Evolutionary conservation across 805 yeast species (phyloP).

Genomic region (Deakozyma indianensis): DNA sequence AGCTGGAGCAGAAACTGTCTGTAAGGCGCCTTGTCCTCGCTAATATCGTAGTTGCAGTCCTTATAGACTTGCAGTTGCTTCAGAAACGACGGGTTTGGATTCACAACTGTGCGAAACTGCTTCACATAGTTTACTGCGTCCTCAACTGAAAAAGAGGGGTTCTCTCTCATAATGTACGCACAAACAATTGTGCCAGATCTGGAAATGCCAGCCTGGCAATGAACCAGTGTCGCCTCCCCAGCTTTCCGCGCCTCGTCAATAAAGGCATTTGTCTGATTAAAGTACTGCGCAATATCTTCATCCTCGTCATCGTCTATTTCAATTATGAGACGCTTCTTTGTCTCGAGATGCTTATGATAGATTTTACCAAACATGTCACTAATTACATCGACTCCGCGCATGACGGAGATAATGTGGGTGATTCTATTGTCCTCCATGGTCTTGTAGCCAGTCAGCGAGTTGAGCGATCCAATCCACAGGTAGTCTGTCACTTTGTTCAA

Average conservation of each 20-base stretch:
- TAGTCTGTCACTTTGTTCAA: slow-evolving; percentile 62
- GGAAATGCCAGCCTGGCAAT: slow-evolving; percentile 78
- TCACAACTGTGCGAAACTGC: slow-evolving; percentile 41
- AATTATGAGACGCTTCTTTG: slow-evolving; percentile 33
- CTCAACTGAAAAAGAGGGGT: slow-evolving; percentile 35
- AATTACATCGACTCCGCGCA: slow-evolving; percentile 23
- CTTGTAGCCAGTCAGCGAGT: slow-evolving; percentile 41
- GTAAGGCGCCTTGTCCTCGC: slow-evolving; percentile 19
- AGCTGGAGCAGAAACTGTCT: slow-evolving; percentile 25
- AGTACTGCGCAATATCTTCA: slow-evolving; percentile 47
- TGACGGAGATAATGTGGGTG: slow-evolving; percentile 56
- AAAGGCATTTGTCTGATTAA: slow-evolving; percentile 49
- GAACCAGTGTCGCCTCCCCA: slow-evolving; percentile 24
- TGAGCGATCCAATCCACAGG: slow-evolving; percentile 59
- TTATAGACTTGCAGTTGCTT: slow-evolving; percentile 58
- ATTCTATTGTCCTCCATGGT: slow-evolving; percentile 43
- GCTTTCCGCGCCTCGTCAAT: slow-evolving; percentile 38
- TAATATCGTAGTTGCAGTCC: slow-evolving; percentile 22
- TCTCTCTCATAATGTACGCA: slow-evolving; percentile 77
- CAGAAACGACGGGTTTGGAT: slow-evolving; percentile 63
- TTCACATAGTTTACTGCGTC: slow-evolving; percentile 67
- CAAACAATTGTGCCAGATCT: slow-evolving; percentile 76
- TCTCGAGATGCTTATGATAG: slow-evolving; percentile 4
- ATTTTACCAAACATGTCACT: slow-evolving; percentile 5
- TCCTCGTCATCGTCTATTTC: slow-evolving; percentile 59